Conservation (phyloP, 352 stramenopile genomes). For the Pythium phragmitis region DNA sequence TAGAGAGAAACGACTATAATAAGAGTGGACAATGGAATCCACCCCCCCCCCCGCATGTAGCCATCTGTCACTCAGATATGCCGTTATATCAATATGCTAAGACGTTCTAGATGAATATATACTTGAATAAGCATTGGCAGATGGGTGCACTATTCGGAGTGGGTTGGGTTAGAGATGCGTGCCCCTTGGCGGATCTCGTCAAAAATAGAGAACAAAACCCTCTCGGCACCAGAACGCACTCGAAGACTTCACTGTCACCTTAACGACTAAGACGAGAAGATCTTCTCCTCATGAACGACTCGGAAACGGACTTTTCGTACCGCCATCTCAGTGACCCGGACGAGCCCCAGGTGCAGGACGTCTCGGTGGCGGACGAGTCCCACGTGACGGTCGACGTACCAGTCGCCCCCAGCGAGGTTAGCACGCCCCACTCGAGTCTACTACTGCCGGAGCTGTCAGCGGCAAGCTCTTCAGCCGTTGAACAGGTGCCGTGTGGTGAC, state of each 20-base stretch:
- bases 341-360: conserved; percentile 20
- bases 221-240: not conserved
- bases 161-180: not conserved
- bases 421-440: conserved; percentile 21
- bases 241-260: not conserved
- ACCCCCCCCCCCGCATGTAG: not conserved
- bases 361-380: conserved; percentile 6
- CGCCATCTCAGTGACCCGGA: conserved; percentile 28
- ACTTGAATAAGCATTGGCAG: not conserved
- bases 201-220: not conserved
- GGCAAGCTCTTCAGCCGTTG: not conserved
- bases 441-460: conserved; percentile 18
- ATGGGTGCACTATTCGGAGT: not conserved
- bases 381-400: conserved; percentile 16
- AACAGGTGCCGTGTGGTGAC: conserved; percentile 18
- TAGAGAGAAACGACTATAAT: not conserved
- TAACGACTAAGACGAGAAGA: not conserved
- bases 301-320: conserved; percentile 27
- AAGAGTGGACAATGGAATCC: conserved; percentile 7
- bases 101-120: not conserved
- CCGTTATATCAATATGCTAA: not conserved
- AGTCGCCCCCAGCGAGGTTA: conserved; percentile 10
- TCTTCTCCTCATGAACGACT: conserved; percentile 5
- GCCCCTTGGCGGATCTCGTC: conserved; percentile 7
- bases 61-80: not conserved